Percentiles rank a stretch among this genome's conserved stretches.
phyloP scores from a whole-genome alignment of 257 asterid genomes.

The Solanum microdontum region DNA sequence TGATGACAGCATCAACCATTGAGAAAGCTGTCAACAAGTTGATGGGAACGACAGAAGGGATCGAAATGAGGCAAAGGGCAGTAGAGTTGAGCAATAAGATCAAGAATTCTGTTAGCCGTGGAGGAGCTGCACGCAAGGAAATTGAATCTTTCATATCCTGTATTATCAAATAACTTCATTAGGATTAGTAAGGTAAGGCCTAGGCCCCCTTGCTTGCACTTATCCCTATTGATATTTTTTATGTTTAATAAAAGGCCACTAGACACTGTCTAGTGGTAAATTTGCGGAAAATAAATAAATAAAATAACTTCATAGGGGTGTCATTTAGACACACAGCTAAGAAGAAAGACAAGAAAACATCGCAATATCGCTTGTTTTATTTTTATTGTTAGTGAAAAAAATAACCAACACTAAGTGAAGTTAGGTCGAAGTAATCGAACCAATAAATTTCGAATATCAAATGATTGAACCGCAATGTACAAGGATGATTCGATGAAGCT shows the following conservation, averaged over 20 bases:
- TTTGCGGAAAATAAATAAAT: too few species aligned
- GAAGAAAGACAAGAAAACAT: neutral
- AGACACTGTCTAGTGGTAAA: too few species aligned
- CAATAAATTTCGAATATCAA: neutral
- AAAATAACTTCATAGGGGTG: neutral
- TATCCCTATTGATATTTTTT: too few species aligned
- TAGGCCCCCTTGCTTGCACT: too few species aligned
- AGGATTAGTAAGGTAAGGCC: too few species aligned
- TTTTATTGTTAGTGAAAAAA: too few species aligned
- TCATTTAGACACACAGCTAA: neutral
- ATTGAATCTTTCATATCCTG: neutral
- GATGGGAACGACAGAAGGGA: neutral
- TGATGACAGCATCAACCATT: neutral
- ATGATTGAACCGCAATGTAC: neutral
- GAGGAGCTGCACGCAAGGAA: neutral
- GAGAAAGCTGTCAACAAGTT: neutral
- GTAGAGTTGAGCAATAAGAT: neutral
- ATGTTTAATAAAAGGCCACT: too few species aligned
- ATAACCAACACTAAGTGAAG: too few species aligned
- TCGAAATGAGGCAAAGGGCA: neutral
- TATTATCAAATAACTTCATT: neutral
- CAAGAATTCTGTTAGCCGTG: neutral
- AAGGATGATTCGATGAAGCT: neutral
- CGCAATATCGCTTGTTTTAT: neutral
- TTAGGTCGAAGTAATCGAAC: neutral